These are phyloP conservation scores for Thielaviopsis euricoi DNA, from an alignment of 2,329 filamentous ascomycete genomes.

Conservation along the genomic window DNA sequence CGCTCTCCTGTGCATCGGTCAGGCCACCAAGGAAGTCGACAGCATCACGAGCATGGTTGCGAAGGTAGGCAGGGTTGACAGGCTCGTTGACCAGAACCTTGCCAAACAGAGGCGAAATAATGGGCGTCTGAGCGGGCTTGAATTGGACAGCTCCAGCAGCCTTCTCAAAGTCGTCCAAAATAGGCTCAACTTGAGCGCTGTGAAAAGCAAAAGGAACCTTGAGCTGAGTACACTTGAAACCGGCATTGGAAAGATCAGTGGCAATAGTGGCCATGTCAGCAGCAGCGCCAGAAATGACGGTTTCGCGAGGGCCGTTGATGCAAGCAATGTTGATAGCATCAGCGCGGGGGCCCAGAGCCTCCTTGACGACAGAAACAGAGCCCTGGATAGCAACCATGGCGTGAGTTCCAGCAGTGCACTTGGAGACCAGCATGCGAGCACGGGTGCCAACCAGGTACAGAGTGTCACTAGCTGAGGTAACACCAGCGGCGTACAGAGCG, in stretches of 20 bases:
- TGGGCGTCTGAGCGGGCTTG: conserved; percentile 28
- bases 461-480: conserved; percentile 53
- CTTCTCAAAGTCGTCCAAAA: conserved; percentile 40
- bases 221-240: conserved; percentile 28
- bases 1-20: conserved; percentile 34
- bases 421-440: conserved; percentile 45
- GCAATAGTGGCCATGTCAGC: conserved; percentile 29
- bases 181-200: conserved; percentile 35
- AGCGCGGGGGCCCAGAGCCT: conserved; percentile 29
- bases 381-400: conserved; percentile 35
- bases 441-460: conserved; percentile 55
- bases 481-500: conserved; percentile 52
- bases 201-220: conserved; percentile 38
- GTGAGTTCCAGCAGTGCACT: conserved; percentile 50
- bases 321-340: conserved; percentile 42
- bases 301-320: conserved; percentile 60
- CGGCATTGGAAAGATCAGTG: conserved; percentile 17
- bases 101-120: conserved; percentile 51
- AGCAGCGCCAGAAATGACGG: conserved; percentile 43
- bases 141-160: conserved; percentile 25
- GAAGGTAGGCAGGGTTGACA: conserved; percentile 42
- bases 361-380: conserved; percentile 33
- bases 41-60: conserved; percentile 42
- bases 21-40: conserved; percentile 50
- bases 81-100: conserved; percentile 32